phyloP scores from a whole-genome alignment of 192 early-diverging fungal genomes.

The Lobosporangium transversale region DNA sequence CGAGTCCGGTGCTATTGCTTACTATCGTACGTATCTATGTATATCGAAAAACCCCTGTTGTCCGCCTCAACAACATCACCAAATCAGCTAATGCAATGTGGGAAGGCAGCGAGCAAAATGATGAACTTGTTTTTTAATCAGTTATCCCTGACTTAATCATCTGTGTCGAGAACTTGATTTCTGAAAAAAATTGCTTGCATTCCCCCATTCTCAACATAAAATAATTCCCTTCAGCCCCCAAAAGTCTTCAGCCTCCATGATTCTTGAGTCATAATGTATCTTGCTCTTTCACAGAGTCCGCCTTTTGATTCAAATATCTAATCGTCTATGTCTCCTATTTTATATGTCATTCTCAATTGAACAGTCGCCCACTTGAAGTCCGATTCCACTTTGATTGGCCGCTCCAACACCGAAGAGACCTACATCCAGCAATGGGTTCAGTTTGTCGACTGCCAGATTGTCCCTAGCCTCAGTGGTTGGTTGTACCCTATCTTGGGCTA shows the following conservation, averaged over 20 bases:
- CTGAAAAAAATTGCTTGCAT: constrained; percentile 28
- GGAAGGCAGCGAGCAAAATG: constrained; percentile 31
- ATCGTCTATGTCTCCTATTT: too few species aligned
- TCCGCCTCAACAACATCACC: background rate
- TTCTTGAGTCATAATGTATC: too few species aligned
- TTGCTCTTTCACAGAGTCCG: too few species aligned
- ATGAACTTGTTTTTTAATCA: constrained; percentile 60
- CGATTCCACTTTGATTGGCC: constrained; percentile 65
- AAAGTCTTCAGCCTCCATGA: too few species aligned
- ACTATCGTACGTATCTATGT: constrained; percentile 77
- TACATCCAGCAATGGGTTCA: constrained; percentile 72
- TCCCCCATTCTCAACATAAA: background rate
- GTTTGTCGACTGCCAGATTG: constrained; percentile 66
- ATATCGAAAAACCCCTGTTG: too few species aligned
- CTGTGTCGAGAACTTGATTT: constrained; percentile 54
- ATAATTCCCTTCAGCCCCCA: background rate
- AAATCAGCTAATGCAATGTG: background rate
- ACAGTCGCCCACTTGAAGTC: constrained; percentile 61
- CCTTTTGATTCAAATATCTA: too few species aligned
- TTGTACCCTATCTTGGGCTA: constrained; percentile 61
- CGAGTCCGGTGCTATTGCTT: constrained; percentile 92
- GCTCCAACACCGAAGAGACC: constrained; percentile 65
- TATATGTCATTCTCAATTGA: too few species aligned
- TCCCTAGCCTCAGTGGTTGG: constrained; percentile 53
- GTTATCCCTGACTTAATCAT: constrained; percentile 63